Conservation (phyloP, 352 stramenopile species). For the Pythium plurisporium region DNA sequence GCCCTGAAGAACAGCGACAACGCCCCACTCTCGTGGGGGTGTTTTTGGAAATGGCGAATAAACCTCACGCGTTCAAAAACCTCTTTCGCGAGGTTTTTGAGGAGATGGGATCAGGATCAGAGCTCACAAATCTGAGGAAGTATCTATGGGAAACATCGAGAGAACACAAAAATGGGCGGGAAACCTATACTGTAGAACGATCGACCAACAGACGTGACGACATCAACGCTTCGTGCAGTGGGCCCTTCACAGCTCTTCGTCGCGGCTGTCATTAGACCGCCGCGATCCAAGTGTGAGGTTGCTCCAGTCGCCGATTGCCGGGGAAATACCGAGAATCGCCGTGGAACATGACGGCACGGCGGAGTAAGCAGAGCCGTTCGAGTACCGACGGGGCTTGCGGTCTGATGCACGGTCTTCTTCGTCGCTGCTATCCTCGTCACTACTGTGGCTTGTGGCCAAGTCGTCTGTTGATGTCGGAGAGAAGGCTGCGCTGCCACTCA, state of each 20-base stretch:
- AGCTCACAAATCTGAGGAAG: background rate
- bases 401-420: constrained; percentile 1
- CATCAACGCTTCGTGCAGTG: background rate
- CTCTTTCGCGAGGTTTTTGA: background rate
- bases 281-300: background rate
- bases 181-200: too few species aligned
- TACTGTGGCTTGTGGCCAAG: background rate
- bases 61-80: background rate
- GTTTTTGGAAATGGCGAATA: background rate
- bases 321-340: background rate
- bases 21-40: background rate
- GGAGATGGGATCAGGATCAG: background rate
- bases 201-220: too few species aligned
- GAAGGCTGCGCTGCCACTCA: background rate
- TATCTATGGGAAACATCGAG: background rate
- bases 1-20: background rate
- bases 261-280: background rate
- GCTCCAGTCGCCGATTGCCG: constrained; percentile 9
- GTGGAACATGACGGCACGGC: constrained; percentile 5
- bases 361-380: constrained; percentile 16
- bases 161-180: background rate
- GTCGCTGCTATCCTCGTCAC: background rate
- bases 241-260: constrained; percentile 1
- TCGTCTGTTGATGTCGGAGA: background rate
- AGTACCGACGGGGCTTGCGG: constrained; percentile 3